Percentiles rank a stretch among this genome's conserved stretches.
These are phyloP conservation scores for Polyplosphaeria fusca DNA, from an alignment of 495 filamentous ascomycete species.

Conservation along the genomic window DNA sequence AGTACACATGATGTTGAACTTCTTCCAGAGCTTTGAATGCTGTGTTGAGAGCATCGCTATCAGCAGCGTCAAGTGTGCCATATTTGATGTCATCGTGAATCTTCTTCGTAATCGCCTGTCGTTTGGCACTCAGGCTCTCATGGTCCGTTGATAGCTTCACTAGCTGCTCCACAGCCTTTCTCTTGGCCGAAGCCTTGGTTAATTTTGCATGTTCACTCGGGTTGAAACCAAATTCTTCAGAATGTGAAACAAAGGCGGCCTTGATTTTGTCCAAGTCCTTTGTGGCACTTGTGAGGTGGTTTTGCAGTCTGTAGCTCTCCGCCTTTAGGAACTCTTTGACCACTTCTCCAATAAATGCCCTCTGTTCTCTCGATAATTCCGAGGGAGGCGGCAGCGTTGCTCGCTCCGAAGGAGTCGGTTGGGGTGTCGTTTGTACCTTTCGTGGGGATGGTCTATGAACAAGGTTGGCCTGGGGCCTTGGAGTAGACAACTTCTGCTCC, in stretches of 20 bases:
- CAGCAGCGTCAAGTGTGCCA: background rate
- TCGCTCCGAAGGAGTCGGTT: too few relatives aligned
- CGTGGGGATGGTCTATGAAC: too few relatives aligned
- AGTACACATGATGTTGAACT: conserved; percentile 6
- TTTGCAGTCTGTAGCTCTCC: conserved; percentile 7
- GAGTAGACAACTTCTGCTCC: too few relatives aligned
- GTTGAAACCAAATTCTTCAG: conserved; percentile 7
- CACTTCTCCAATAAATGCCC: background rate
- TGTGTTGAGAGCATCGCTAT: conserved; percentile 11
- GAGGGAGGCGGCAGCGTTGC: background rate
- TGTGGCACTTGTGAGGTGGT: conserved; percentile 1
- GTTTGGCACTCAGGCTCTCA: conserved; percentile 5
- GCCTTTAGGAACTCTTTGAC: conserved; percentile 11
- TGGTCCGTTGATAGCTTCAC: background rate
- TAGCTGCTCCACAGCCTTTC: conserved; percentile 19
- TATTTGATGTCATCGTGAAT: conserved; percentile 17
- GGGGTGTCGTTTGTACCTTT: too few relatives aligned
- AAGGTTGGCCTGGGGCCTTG: too few relatives aligned
- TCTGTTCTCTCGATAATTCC: conserved; percentile 9
- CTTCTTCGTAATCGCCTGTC: conserved; percentile 8
- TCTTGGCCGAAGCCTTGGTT: background rate
- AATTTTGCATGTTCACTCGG: background rate
- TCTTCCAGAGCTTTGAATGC: conserved; percentile 20
- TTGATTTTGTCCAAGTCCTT: conserved; percentile 11
- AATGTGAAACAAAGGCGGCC: background rate